Base-by-base conservation (phyloP, 2,329 filamentous ascomycete species). In the Dothiorella sarmentorum region DNA sequence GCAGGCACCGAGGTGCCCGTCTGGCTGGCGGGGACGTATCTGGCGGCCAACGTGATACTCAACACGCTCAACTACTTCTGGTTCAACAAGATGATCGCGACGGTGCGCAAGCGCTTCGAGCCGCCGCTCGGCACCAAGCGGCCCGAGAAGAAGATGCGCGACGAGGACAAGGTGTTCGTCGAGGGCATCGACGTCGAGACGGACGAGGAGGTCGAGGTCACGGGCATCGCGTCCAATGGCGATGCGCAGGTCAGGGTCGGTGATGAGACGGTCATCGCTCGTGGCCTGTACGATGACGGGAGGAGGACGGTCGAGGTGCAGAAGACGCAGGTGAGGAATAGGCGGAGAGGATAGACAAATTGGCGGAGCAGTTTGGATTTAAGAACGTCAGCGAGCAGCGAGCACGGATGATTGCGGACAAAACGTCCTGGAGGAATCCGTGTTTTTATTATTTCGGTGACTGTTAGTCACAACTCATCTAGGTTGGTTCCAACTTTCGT, bases 71-170 rank as follows among this genome's bases (percentile, higher is more conserved):
- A 95, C 74, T 85, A 89, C 67, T 89, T 87, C 74, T 95, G 90
- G 90, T 94, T 93, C 70, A 80, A 85, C 68, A 91, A 90, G 81
- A 95, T 95, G 90, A 85, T 95, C 62, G 80, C 84, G 61, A 89
- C 90, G 7, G 84, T 94, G 11, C 80, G 85, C 61, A 91, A 89
- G 77, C 81, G 90, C 24, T 94, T 94, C 68, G 81, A 84, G 61
- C 78, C 79, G 73, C 87, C 78, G 5, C 69, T 75, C 15, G 78
- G 78, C 38, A 80, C 78, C 11, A 73, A 71, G 63, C 67, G 68
- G 18, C 44, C 45, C 5, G 55, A 38, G 37, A 61, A 63, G 35
- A 64, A 66, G 49, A 40, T 29, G 49, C 18, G 18, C 10, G 62
- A 61, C 42, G 66, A 62, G 52, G 51, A 42, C 15, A 66, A 66